Conservation (phyloP, 2,329 filamentous ascomycete species). For the Alternaria sp. region DNA sequence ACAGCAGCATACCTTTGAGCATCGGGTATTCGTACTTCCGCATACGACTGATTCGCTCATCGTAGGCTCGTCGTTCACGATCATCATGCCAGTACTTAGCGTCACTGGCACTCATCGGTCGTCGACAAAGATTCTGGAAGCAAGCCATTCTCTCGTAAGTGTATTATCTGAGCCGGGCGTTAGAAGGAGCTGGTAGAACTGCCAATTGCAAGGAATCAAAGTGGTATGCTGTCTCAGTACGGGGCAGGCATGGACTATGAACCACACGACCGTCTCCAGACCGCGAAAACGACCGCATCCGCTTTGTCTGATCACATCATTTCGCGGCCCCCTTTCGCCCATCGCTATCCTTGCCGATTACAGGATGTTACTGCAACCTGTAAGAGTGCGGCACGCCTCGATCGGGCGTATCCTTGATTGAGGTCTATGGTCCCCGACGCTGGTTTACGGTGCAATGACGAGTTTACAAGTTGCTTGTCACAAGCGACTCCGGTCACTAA, state of each 20-base stretch:
- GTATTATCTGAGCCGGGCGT: neutral
- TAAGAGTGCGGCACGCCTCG: constrained; percentile 3
- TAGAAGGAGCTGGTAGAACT: neutral
- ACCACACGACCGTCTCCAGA: neutral
- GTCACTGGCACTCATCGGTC: neutral
- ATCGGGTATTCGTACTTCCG: constrained; percentile 38
- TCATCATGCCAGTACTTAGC: neutral
- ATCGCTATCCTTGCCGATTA: neutral
- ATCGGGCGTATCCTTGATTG: constrained; percentile 3
- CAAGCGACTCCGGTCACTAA: constrained; percentile 1
- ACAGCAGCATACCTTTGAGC: constrained; percentile 31
- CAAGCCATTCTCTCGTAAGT: neutral
- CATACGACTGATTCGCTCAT: constrained; percentile 22
- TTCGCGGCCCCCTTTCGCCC: neutral
- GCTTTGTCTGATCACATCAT: neutral
- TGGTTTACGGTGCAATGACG: constrained; percentile 3
- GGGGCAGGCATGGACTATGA: constrained; percentile 6
- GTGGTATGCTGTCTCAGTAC: neutral
- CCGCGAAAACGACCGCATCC: neutral
- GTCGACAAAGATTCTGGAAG: constrained; percentile 1
- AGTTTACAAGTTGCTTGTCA: neutral
- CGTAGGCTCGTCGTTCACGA: constrained; percentile 21
- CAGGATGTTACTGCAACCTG: neutral
- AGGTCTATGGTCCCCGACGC: constrained; percentile 6
- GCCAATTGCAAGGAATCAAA: neutral